Base-by-base conservation (phyloP, 352 stramenopile genomes). In the Pythium aristosporum region DNA sequence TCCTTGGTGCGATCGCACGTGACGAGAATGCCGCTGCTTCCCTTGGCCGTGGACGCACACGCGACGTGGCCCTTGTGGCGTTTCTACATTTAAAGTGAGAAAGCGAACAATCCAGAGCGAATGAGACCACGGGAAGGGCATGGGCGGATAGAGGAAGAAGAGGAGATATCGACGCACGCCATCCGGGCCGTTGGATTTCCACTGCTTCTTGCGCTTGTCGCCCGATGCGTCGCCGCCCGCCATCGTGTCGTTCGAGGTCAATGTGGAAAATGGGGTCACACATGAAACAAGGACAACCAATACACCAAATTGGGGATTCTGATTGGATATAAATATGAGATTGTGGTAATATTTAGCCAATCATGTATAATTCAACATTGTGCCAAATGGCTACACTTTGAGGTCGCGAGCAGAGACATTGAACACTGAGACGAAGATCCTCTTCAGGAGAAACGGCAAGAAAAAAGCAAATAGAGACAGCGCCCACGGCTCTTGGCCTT, bases 1-100 rank as follows among this genome's bases (percentile, higher is more conserved):
- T 92, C 84, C 61, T 89, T 90, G 20, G 75, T 90, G 63, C 81
- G 84, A 56, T 92, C 84, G 52, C 84, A 92, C 30, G 81, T 92
- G 43, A 92, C 77, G 9, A 92, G 68, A 28, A 92, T 72, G 52
- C 71, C 84, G 10, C 73, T 75, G 13, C 67, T 77, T 34, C 80
- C 80, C 61, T 91, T 91, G 21, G 81, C 84, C 49, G 70, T 86
- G 2, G 77, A 69, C 1, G 83, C 83, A 32, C 73, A 63, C 4
- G 59, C 67, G 20, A 85, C 46, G 16, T 71, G 61, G 30, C 80
- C 79, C 47, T 90, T 87, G 61, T 89, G 77, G 43, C 82, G 82
- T 72, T 90, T 92, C 57, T 76, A 51, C 25, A 30, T 30, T 30
- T 5, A 30, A 28, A 43, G 37, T 13, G 13, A 39, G 11, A 39